Evolutionary conservation across 163 green algal species (phyloP).

Genomic region (Chlamydomonas reinhardtii): DNA sequence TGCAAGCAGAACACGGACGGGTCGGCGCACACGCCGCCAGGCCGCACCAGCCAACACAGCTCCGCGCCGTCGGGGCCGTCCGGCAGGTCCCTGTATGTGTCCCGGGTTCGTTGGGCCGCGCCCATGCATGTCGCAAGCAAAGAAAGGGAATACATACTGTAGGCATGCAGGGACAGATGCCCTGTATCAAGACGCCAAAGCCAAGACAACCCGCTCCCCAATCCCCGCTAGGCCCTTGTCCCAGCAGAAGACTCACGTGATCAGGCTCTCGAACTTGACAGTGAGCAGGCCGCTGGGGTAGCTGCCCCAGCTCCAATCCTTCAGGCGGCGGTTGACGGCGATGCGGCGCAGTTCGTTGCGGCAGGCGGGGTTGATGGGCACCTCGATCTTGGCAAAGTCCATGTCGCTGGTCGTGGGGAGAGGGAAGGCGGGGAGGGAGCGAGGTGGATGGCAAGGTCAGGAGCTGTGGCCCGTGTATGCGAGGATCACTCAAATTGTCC

Average conservation of each 20-base stretch:
- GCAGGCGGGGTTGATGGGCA: background rate
- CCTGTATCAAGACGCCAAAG: no score
- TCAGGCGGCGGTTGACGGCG: background rate
- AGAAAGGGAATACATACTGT: background rate
- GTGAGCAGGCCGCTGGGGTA: background rate
- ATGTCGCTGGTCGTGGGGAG: background rate
- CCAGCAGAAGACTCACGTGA: background rate
- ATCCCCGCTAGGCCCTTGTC: background rate
- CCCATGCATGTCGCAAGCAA: background rate
- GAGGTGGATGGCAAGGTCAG: no score
- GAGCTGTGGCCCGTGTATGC: no score
- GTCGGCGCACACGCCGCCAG: background rate
- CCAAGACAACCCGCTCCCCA: no score
- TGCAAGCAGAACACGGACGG: background rate
- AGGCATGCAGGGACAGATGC: no score
- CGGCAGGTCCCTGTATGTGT: background rate
- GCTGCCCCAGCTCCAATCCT: background rate
- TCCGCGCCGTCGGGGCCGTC: background rate
- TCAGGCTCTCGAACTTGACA: background rate
- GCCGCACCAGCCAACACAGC: background rate
- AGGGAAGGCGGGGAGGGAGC: no score
- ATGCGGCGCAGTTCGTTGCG: background rate
- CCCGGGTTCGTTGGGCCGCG: no score
- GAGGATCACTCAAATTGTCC: no score
- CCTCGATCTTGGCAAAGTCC: background rate